Percentiles rank a stretch among this genome's conserved stretches.
phyloP scores from a whole-genome alignment of 139 green algal genomes.

The Haematococcus lacustris region DNA sequence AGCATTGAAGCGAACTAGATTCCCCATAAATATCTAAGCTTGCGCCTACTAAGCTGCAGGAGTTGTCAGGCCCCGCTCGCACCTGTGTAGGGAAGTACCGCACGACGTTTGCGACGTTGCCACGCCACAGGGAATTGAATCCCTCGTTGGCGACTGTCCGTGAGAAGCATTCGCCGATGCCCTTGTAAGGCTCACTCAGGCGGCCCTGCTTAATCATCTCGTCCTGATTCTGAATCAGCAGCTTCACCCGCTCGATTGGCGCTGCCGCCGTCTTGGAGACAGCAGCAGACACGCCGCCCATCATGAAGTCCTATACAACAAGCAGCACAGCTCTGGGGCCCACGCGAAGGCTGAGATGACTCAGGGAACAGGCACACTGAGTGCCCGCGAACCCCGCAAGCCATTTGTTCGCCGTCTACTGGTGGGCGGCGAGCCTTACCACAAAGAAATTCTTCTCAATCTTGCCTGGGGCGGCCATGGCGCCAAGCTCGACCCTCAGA shows the following conservation, averaged over 20 bases:
- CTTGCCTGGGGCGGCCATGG: too few relatives aligned
- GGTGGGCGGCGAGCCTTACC: too few relatives aligned
- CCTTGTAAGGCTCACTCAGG: slow-evolving; percentile 65
- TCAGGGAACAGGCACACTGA: too few relatives aligned
- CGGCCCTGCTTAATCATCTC: slow-evolving; percentile 63
- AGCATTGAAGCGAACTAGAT: background rate
- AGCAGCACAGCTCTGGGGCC: too few relatives aligned
- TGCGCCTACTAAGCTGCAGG: background rate
- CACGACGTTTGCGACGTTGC: slow-evolving; percentile 96
- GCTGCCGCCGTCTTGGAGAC: slow-evolving; percentile 92
- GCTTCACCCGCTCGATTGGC: slow-evolving; percentile 96
- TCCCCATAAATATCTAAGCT: background rate
- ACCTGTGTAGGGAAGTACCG: slow-evolving; percentile 84
- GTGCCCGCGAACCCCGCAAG: too few relatives aligned
- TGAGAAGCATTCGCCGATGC: slow-evolving; percentile 93
- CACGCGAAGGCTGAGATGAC: too few relatives aligned
- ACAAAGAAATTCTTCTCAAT: slow-evolving; percentile 8
- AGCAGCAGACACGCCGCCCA: slow-evolving; percentile 59
- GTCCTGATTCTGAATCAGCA: slow-evolving; percentile 75
- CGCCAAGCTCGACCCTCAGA: too few relatives aligned
- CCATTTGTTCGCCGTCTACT: too few relatives aligned
- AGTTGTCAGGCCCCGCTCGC: background rate
- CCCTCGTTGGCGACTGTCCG: slow-evolving; percentile 83
- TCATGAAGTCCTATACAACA: slow-evolving; percentile 30
- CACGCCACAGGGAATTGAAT: slow-evolving; percentile 90